Conservation (phyloP, 75 land plant genomes). For the Selaginella moellendorffii region DNA sequence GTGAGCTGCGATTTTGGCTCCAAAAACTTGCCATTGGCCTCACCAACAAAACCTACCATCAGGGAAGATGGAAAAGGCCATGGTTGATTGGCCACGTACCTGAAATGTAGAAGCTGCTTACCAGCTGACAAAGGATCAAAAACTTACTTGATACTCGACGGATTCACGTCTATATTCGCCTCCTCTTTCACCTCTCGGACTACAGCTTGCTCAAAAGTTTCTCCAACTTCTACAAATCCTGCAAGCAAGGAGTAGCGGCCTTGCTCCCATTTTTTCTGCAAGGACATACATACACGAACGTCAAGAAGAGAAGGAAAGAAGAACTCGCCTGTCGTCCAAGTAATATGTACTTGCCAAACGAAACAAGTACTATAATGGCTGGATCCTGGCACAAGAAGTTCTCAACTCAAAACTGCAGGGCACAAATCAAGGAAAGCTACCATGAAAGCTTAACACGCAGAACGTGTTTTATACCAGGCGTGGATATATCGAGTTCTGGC, state of each 20-base stretch:
- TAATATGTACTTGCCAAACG: conserved; percentile 34
- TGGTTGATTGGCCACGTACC: conserved; percentile 32
- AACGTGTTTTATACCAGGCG: conserved; percentile 20
- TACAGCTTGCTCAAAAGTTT: conserved; percentile 36
- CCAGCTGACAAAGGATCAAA: neutral
- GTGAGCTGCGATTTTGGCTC: neutral
- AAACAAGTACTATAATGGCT: conserved; percentile 35
- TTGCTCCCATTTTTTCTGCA: conserved; percentile 33
- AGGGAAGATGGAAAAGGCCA: conserved; percentile 43
- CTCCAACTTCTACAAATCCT: conserved; percentile 43
- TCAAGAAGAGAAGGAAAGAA: neutral
- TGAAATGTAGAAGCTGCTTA: conserved; percentile 2
- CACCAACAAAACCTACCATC: conserved; percentile 35
- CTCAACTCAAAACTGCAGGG: neutral
- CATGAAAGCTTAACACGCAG: neutral
- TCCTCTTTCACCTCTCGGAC: conserved; percentile 37
- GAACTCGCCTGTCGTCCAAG: conserved; percentile 34
- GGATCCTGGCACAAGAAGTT: conserved; percentile 30
- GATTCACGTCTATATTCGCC: conserved; percentile 26
- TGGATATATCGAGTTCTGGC: conserved; percentile 12
- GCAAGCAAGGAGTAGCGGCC: conserved; percentile 37
- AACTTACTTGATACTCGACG: conserved; percentile 20
- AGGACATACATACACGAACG: neutral
- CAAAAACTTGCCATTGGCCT: conserved; percentile 6
- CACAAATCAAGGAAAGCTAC: too few species aligned